Percentiles rank a stretch among this genome's conserved stretches.
phyloP scores from a whole-genome alignment of 31 red algal species.

The Porphyra umbilicalis region DNA sequence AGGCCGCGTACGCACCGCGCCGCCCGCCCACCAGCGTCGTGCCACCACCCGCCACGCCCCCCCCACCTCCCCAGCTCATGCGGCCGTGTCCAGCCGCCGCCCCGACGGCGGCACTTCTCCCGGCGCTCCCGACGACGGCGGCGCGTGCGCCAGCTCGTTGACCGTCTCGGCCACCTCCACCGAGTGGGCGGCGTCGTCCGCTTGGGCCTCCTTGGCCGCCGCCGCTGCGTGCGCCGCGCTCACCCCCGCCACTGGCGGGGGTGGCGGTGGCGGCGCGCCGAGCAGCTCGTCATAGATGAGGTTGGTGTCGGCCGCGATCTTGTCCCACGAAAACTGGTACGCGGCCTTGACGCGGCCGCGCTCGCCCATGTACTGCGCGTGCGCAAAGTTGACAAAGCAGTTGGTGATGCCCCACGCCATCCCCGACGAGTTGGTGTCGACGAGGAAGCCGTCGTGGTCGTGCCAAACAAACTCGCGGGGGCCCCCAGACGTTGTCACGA shows the following conservation, averaged over 20 bases:
- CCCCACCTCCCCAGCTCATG: neutral
- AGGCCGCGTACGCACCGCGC: no score
- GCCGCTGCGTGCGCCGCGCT: neutral
- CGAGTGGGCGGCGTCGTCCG: neutral
- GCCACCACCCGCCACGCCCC: no score
- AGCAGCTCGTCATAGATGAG: conserved; percentile 86
- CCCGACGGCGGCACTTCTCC: neutral
- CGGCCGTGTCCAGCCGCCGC: neutral
- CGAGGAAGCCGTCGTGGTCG: conserved; percentile 89
- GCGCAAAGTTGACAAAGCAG: conserved; percentile 82
- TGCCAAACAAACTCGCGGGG: conserved; percentile 98
- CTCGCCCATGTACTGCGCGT: conserved; percentile 84
- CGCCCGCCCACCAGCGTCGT: no score
- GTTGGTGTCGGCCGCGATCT: conserved; percentile 86
- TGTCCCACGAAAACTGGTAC: conserved; percentile 90
- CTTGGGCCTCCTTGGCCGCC: neutral
- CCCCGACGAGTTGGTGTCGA: conserved; percentile 66
- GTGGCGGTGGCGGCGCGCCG: neutral
- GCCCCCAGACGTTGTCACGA: conserved; percentile 93
- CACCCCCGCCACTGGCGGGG: neutral
- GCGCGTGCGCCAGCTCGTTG: neutral
- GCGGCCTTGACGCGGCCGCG: conserved; percentile 84
- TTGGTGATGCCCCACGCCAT: conserved; percentile 88
- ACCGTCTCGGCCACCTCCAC: neutral
- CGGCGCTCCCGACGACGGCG: neutral